Conservation (phyloP, 2,329 filamentous ascomycete genomes). For the Claviceps lovelessii region DNA sequence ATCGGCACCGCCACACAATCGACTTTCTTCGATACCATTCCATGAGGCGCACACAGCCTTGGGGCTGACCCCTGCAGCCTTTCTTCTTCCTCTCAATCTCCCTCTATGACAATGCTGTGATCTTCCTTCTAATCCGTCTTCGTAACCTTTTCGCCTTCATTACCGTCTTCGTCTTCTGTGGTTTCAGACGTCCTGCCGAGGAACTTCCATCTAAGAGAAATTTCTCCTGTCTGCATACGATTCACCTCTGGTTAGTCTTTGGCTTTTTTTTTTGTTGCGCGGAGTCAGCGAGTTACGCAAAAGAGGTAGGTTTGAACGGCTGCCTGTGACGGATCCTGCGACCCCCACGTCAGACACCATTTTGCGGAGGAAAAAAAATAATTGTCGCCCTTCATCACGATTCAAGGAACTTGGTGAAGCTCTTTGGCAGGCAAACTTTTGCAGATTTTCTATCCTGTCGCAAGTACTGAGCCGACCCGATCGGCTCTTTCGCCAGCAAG, state of each 20-base stretch:
- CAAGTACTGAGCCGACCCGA: neutral
- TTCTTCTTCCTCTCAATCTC: constrained; percentile 6
- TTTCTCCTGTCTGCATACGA: neutral
- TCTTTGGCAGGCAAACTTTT: neutral
- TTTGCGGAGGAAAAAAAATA: neutral
- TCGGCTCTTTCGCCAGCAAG: neutral
- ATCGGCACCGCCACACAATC: constrained; percentile 24
- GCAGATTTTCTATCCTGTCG: neutral
- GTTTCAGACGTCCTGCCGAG: neutral
- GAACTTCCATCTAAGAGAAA: neutral
- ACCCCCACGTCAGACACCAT: neutral
- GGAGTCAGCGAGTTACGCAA: neutral
- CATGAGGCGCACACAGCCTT: constrained; percentile 25
- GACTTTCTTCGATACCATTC: constrained; percentile 28
- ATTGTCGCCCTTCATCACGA: neutral
- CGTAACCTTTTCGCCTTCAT: neutral
- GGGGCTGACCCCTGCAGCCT: constrained; percentile 16
- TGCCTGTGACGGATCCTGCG: neutral
- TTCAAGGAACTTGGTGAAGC: neutral
- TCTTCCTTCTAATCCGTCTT: neutral
- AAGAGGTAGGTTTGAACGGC: neutral
- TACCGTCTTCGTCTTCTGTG: neutral
- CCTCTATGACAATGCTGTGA: neutral
- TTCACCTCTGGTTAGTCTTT: neutral
- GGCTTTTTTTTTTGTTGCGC: neutral